A percentile compares a stretch with the other conserved stretches of the same genome.
phyloP scores from a whole-genome alignment of 73 alveolate species.

The Paraurostyla sp. region DNA sequence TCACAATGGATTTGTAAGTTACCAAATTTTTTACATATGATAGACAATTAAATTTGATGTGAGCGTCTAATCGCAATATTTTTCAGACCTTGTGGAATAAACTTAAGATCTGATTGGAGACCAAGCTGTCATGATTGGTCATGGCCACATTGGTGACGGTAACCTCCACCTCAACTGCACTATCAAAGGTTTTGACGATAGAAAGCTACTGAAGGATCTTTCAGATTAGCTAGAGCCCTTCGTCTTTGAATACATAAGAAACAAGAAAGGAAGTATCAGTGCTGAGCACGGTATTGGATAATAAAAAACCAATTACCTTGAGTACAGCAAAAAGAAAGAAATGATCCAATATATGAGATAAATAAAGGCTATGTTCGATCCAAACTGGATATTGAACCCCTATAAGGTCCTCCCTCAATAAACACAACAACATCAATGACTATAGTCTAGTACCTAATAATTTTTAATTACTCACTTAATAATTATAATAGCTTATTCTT shows the following conservation, averaged over 20 bases:
- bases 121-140: constrained; percentile 70
- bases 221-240: constrained; percentile 74
- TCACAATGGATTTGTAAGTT: constrained; percentile 60
- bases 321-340: constrained; percentile 62
- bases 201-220: constrained; percentile 36
- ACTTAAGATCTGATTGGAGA: constrained; percentile 48
- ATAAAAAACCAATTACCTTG: constrained; percentile 67
- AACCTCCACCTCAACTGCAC: constrained; percentile 77
- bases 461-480: too few relatives aligned
- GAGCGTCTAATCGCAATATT: constrained; percentile 64
- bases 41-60: constrained; percentile 77
- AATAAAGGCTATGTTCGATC: not conserved
- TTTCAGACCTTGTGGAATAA: constrained; percentile 71
- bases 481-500: not conserved
- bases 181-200: constrained; percentile 62
- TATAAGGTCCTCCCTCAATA: constrained; percentile 34
- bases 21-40: not conserved
- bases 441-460: too few relatives aligned
- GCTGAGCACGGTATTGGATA: constrained; percentile 81
- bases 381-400: constrained; percentile 49
- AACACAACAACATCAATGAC: not conserved
- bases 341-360: constrained; percentile 58
- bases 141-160: constrained; percentile 89
- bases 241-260: constrained; percentile 69
- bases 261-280: constrained; percentile 73